phyloP scores from a whole-genome alignment of 345 rosid species.

The Fremontodendron californicum region DNA sequence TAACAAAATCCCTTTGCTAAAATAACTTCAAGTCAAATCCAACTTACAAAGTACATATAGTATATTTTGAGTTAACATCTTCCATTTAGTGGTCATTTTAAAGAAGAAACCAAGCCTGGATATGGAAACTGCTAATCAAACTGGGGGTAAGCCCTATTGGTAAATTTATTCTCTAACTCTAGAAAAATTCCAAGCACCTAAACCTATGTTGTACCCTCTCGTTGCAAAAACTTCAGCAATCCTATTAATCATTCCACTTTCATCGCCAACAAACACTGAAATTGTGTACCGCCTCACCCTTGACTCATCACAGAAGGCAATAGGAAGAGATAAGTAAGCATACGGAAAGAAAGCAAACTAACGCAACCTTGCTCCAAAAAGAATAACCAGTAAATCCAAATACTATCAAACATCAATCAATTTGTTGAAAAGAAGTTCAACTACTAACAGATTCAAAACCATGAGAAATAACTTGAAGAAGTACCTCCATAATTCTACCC shows the following conservation, averaged over 20 bases:
- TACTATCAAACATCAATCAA: not conserved
- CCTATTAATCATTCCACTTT: conserved; percentile 95
- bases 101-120: not conserved
- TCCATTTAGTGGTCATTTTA: not conserved
- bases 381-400: not conserved
- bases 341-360: not conserved
- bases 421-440: not conserved
- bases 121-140: not conserved
- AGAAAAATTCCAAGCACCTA: too few species aligned
- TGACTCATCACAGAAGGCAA: not conserved
- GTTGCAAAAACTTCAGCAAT: conserved; percentile 97
- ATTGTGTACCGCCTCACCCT: conserved; percentile 82
- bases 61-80: not conserved
- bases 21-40: too few species aligned
- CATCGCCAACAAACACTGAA: conserved; percentile 96
- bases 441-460: not conserved
- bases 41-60: not conserved
- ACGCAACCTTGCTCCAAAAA: not conserved
- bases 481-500: too few species aligned
- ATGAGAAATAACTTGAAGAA: not conserved
- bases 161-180: too few species aligned
- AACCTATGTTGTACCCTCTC: conserved; percentile 73
- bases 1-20: too few species aligned
- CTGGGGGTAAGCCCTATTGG: not conserved
- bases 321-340: not conserved